Base-by-base conservation (phyloP, 106 monocot species). In the Phalaenopsis aphrodite region DNA sequence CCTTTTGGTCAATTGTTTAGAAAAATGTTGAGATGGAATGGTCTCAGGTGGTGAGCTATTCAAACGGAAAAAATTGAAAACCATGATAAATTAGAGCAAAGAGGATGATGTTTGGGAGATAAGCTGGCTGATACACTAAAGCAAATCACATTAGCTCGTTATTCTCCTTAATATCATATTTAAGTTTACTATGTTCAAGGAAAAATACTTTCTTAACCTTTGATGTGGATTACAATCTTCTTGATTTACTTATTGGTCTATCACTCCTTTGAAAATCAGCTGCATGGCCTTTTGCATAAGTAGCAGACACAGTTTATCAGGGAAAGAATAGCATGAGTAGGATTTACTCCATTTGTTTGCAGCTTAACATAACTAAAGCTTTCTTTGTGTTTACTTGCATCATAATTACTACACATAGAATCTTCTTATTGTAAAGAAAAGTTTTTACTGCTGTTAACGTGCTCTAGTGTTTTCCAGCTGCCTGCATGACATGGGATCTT, bases 401-500 rank as follows among this genome's bases (percentile, higher is more conserved):
- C 5, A n/a, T 61, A 61, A 61, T 61, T 19, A 61, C 19, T 65
- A 14, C 64, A 7, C 24, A 65, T 30, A 24, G 23, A 61, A 5
- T 24, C 24, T 65, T 24, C 24, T 65, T 4, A 30, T 65, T 71
- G 10, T 71, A 41, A 71, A 14, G 36, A 71, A 14, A 36, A 71
- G 71, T 2, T 71, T 41, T 71, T 71, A 71, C 39, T 39, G 38
- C 15, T 71, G 15, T 41, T 71, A 71, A 71, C 41, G 14, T 15
- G 1, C 19, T 56, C 7, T 77, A 66, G 18, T 77, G 10, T 87
- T 73, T 19, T 3, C 77, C 81, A 93, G 93, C 90, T 88, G 90
- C 90, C 16, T 93, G 93, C 84, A 88, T 93, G 93, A 93, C 93
- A 24, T 93, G 90, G 93, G 93, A 93, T 38, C 75, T 90, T 39